Evolutionary conservation across 805 yeast species (phyloP), one percentile per base, ranked within the genome.

Genomic region (Tetrapisispora fleetii): DNA sequence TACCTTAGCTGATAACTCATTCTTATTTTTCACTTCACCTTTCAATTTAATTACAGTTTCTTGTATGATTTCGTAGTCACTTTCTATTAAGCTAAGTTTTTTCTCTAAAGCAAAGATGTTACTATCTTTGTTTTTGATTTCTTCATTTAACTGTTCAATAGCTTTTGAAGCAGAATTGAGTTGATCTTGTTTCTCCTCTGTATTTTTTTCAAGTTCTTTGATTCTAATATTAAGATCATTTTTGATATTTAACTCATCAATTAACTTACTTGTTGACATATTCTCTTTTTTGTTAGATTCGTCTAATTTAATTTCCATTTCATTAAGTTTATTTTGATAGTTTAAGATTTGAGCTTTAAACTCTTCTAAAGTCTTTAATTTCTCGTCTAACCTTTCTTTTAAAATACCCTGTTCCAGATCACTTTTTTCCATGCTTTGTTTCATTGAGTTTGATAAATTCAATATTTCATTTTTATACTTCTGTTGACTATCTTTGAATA

Each of bases 151-250:
- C 3, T 13, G 3, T n/a, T 27, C 22, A 22, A 27, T 13, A 24
- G 24, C 33, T 27, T 40, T 40, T 4, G 35, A 8, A n/a, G 24
- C n/a, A 3, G 13, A n/a, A 27, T 40, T 13, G 9, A 40, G 13
- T 11, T 9, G 17, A n/a, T 40, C 43, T 27, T 40, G 32, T 27
- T 40, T 40, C 17, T 27, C 33, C 5, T 3, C 10, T n/a, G 24
- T 6, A 6, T 18, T 2, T 28, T 41, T 41, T 19, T 41, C 44
- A 4, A 41, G n/a, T 18, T 41, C 44, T 14, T 13, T 41, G 13
- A 41, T n/a, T 41, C 30, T 41, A 17, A 41, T 32, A 41, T 41
- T 41, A 7, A 41, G 21, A 18, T 41, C 37, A 32, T 41, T 41
- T 41, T 41, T 41, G 9, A 30, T 17, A 11, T 41, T 41, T 14